Conservation (phyloP, 768 basidiomycete genomes). For the Tulasnella sp. region DNA sequence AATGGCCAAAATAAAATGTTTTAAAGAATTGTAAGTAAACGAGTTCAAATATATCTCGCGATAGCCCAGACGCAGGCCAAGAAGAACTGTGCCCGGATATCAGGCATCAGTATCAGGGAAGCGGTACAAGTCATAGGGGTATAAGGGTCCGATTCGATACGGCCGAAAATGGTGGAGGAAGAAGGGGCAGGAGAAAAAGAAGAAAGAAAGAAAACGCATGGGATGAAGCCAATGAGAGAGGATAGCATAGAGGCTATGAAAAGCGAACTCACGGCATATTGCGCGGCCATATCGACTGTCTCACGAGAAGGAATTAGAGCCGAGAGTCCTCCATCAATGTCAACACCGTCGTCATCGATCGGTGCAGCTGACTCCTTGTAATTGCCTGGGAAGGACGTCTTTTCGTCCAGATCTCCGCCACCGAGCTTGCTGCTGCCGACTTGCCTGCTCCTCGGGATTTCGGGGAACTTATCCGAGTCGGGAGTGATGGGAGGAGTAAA, state of each 20-base stretch:
- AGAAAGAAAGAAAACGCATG: slow-evolving; percentile 12
- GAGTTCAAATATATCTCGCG: slow-evolving; percentile 13
- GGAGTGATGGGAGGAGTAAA: slow-evolving; percentile 20
- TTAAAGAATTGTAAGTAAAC: neutral
- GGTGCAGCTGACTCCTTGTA: neutral
- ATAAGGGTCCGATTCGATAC: slow-evolving; percentile 1
- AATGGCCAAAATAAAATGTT: neutral
- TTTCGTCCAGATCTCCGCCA: neutral
- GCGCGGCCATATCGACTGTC: slow-evolving; percentile 10
- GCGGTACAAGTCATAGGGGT: slow-evolving; percentile 8
- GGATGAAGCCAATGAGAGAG: slow-evolving; percentile 20
- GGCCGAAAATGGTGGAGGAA: slow-evolving; percentile 9
- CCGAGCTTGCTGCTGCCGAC: neutral
- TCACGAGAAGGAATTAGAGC: slow-evolving; percentile 4
- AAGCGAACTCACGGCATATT: slow-evolving; percentile 18
- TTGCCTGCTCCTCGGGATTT: neutral
- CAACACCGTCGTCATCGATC: neutral
- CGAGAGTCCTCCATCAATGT: neutral
- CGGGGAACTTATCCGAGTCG: slow-evolving; percentile 11
- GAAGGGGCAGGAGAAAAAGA: neutral
- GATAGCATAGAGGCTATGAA: slow-evolving; percentile 3
- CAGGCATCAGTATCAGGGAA: slow-evolving; percentile 8
- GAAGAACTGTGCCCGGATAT: slow-evolving; percentile 7
- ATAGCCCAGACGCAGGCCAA: slow-evolving; percentile 12
- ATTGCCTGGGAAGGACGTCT: neutral